These are phyloP conservation scores for Elsinoe fawcettii DNA, from an alignment of 2,329 filamentous ascomycete genomes.

Conservation along the genomic window DNA sequence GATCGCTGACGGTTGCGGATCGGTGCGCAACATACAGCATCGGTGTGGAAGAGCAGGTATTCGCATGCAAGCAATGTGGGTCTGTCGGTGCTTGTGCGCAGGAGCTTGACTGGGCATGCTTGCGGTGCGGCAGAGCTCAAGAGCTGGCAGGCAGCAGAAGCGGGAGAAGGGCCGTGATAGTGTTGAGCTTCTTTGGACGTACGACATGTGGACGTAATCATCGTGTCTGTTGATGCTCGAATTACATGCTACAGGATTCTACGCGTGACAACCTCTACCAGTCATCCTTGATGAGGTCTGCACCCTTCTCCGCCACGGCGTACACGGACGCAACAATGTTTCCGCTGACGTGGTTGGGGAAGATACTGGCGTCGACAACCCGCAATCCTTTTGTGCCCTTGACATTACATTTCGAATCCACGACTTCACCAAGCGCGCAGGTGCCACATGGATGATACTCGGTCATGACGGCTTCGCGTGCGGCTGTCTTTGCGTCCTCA, in stretches of 20 bases:
- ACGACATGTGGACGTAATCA: background rate
- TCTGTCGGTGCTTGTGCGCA: background rate
- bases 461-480: constrained; percentile 22
- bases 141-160: background rate
- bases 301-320: constrained; percentile 32
- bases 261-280: background rate
- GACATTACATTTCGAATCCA: constrained; percentile 23
- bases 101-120: background rate
- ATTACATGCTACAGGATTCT: background rate
- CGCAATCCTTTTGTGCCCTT: constrained; percentile 23
- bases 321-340: constrained; percentile 24
- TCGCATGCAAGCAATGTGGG: background rate
- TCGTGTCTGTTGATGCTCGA: background rate
- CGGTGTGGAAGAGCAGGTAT: background rate
- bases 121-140: background rate
- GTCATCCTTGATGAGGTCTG: constrained; percentile 28
- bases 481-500: constrained; percentile 23
- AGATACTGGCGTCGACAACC: constrained; percentile 28
- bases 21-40: background rate
- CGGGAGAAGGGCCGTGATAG: background rate
- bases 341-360: constrained; percentile 27
- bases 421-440: constrained; percentile 31
- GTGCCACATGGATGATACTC: constrained; percentile 37
- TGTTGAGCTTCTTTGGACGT: background rate
- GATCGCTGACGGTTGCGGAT: constrained; percentile 4